Base-by-base conservation (phyloP, 306 rosid species). In the Sechiopsis laciniata region DNA sequence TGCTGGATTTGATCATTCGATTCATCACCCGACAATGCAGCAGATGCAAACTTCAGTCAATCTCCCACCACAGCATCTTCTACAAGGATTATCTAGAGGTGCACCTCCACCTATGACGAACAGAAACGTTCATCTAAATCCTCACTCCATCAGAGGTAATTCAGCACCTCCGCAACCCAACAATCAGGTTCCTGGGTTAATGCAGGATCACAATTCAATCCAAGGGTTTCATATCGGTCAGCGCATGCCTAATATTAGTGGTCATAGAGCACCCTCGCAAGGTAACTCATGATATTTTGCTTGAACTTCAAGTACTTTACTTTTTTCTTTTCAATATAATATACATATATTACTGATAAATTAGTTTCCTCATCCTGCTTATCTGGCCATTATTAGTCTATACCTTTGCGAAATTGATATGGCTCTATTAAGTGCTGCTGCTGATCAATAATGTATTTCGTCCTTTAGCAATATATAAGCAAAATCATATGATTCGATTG, bases 1-100 rank as follows among this genome's bases (percentile, higher is more conserved):
- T 74, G 19, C 75, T 55, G 91, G 95, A 74, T 83, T 86, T 72
- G 96, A 88, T 80, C 79, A 85, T 73, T 86, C 87, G 12, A 77
- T 81, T 72, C 92, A 84, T 75, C 94, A 85, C 74, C 86, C 97
- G 55, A 59, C 88, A 86, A 68, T 88, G 78, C 95, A 88, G 72
- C 99, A 85, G 80, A 85, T 91, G 87, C 96, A 86, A 19, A 77
- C 85, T 84, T 79, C 82, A 42, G 90, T 89, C 32, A 89, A 80
- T 79, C 83, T 85, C 63, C 89, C 87, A 57, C 88, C 91, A 3
- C 86, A 96, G 78, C 88, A 89, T 79, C 26, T 84, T 51, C 75
- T 84, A 42, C 92, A 87, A 77, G 97, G 95, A 58, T 84, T 87
- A 64, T 80, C 96, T 58, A 77, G 96, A 79, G 89, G 93, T 78